Conservation (phyloP, 805 yeast species). For the Nakazawaea anatomiae region DNA sequence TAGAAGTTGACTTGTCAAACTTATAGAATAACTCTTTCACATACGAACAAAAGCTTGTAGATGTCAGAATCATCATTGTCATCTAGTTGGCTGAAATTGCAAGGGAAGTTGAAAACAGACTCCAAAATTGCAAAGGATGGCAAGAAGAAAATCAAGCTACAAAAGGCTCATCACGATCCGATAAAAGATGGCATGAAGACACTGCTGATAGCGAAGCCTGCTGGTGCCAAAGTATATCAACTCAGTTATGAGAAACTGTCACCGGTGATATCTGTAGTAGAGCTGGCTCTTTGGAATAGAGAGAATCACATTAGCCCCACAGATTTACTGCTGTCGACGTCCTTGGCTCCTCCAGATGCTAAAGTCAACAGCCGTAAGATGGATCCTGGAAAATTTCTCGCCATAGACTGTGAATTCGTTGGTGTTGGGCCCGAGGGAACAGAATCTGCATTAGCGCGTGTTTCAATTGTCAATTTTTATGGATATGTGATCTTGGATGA, state of each 20-base stretch:
- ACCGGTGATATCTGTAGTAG: constrained; percentile 14
- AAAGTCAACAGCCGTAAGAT: constrained; percentile 19
- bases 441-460: constrained; percentile 74
- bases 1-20: neutral
- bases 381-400: constrained; percentile 65
- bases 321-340: constrained; percentile 10
- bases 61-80: constrained; percentile 17
- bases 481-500: constrained; percentile 69
- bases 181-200: neutral
- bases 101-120: constrained; percentile 12
- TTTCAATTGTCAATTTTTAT: constrained; percentile 77
- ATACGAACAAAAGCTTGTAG: neutral
- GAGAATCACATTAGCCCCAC: constrained; percentile 18
- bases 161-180: neutral
- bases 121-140: constrained; percentile 5
- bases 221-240: neutral
- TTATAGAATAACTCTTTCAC: too few species aligned
- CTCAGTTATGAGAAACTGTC: neutral
- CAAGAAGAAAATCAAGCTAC: constrained; percentile 9
- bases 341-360: constrained; percentile 7
- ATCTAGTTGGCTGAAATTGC: constrained; percentile 28
- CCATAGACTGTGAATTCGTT: constrained; percentile 93
- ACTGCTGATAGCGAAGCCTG: neutral
- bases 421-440: constrained; percentile 77
- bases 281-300: constrained; percentile 21